These are phyloP conservation scores for Raphanus sativus DNA, from an alignment of 345 rosid genomes.

Conservation along the genomic window DNA sequence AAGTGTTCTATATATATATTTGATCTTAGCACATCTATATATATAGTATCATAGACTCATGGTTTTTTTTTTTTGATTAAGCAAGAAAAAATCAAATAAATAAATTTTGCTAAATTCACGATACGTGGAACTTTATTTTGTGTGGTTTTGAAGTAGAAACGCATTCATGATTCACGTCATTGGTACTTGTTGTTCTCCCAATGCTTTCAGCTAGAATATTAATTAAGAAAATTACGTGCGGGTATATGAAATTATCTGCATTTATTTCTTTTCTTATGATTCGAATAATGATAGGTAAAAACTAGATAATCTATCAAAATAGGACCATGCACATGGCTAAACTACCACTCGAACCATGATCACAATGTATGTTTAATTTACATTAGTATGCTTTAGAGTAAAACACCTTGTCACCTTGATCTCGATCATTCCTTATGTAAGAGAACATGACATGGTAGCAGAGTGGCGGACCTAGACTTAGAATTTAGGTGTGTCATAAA, in stretches of 20 bases:
- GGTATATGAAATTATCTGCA: neutral
- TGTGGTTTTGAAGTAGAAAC: neutral
- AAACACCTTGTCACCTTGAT: neutral
- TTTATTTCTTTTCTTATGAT: neutral
- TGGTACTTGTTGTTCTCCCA: neutral
- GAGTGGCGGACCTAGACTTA: no score
- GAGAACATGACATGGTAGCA: neutral
- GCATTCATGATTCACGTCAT: slow-evolving; percentile 12
- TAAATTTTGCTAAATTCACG: neutral
- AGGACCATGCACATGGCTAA: neutral
- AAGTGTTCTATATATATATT: neutral
- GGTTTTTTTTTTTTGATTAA: neutral
- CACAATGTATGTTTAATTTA: neutral
- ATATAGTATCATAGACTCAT: neutral
- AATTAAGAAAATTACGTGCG: neutral
- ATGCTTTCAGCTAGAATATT: neutral
- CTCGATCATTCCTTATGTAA: neutral
- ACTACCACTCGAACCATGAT: neutral
- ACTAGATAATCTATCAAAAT: neutral
- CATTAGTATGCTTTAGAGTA: slow-evolving; percentile 1
- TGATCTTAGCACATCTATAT: neutral
- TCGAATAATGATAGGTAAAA: neutral
- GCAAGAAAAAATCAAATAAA: neutral
- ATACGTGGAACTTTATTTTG: neutral
- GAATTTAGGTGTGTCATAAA: no score